Conservation (phyloP, 1,139 yeast species). For the Candida sp. region DNA sequence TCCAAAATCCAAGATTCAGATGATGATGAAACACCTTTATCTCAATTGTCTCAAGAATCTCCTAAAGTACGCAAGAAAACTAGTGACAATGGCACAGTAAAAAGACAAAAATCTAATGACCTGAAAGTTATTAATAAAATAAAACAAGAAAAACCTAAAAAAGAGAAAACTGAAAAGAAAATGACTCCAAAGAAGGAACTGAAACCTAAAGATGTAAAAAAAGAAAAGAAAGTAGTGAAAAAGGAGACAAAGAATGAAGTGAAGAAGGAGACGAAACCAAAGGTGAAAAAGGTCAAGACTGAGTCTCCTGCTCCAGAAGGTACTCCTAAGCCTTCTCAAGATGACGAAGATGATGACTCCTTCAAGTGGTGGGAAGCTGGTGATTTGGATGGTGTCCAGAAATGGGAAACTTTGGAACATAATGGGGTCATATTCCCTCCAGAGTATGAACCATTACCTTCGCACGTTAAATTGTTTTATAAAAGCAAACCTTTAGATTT, state of each 20-base stretch:
- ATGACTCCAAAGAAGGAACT: neutral
- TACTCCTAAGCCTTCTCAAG: neutral
- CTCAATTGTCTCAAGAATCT: conserved; percentile 5
- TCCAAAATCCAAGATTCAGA: conserved; percentile 7
- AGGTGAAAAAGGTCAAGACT: conserved; percentile 1
- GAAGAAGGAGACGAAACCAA: neutral
- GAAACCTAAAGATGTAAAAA: neutral
- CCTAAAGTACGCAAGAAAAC: conserved; percentile 3
- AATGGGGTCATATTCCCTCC: conserved; percentile 95
- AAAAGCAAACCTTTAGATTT: conserved; percentile 71
- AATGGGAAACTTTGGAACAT: conserved; percentile 86
- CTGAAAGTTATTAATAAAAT: neutral
- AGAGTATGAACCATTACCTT: conserved; percentile 81
- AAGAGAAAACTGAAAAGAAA: conserved; percentile 1
- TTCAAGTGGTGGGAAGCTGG: conserved; percentile 88
- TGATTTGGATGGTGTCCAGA: conserved; percentile 67
- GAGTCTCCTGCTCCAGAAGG: conserved; percentile 16
- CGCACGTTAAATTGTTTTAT: conserved; percentile 72
- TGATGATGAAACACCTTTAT: conserved; percentile 14
- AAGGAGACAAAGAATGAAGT: neutral
- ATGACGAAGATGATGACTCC: conserved; percentile 52
- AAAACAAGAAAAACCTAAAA: neutral
- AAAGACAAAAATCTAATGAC: neutral
- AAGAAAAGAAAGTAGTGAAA: neutral
- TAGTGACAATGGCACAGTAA: neutral